phyloP scores from a whole-genome alignment of 31 red algal genomes.

The Asparagopsis taxiformis region DNA sequence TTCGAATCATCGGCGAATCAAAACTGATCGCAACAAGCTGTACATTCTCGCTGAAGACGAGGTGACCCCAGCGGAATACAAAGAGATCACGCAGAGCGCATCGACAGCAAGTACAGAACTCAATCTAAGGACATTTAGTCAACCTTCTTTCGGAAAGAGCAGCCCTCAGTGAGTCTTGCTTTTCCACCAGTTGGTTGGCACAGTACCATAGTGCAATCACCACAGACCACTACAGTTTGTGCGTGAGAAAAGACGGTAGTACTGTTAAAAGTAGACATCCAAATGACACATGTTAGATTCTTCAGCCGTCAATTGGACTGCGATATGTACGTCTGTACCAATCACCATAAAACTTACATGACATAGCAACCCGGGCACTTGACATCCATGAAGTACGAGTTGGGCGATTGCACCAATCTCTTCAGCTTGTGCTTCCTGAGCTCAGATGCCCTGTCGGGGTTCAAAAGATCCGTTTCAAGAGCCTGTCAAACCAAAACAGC shows the following conservation, averaged over 20 bases:
- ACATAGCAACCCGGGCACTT: constrained; percentile 98
- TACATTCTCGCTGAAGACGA: no score
- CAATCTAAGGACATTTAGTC: constrained; percentile 29
- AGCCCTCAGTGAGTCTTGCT: constrained; percentile 87
- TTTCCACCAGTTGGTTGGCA: constrained; percentile 98
- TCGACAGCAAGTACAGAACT: neutral
- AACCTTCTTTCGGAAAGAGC: constrained; percentile 97
- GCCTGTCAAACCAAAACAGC: no score
- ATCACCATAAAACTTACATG: constrained; percentile 64
- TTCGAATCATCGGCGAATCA: no score
- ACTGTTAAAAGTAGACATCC: constrained; percentile 12
- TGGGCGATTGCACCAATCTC: constrained; percentile 92
- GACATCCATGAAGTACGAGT: constrained; percentile 99
- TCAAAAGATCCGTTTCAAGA: constrained; percentile 87
- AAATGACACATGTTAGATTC: no score
- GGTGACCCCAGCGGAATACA: no score
- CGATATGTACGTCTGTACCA: no score
- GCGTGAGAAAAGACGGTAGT: constrained; percentile 98
- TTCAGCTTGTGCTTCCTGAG: constrained; percentile 94
- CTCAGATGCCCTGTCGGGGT: constrained; percentile 86
- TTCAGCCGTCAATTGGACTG: no score
- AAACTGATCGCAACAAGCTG: no score
- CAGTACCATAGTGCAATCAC: constrained; percentile 89
- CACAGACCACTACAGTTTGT: constrained; percentile 97
- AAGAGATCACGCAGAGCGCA: no score